phyloP scores from a whole-genome alignment of 116 monocot species.

The Posidonia oceanica region DNA sequence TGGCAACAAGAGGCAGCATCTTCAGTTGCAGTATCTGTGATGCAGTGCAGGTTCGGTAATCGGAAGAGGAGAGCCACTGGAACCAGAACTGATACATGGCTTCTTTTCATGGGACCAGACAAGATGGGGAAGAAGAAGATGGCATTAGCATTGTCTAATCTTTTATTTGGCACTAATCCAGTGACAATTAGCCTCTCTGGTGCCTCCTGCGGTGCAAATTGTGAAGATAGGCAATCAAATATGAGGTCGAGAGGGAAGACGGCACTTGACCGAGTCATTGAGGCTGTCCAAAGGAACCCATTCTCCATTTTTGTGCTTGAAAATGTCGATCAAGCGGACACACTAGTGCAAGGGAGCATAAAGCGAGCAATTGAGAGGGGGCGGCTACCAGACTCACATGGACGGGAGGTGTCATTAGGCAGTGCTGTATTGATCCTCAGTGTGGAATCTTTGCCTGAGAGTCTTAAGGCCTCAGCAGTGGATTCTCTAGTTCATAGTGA shows the following conservation, averaged over 20 bases:
- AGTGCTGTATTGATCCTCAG: constrained; percentile 41
- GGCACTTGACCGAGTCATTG: constrained; percentile 30
- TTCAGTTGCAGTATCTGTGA: constrained; percentile 34
- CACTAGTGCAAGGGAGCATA: constrained; percentile 23
- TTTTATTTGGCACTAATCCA: constrained; percentile 19
- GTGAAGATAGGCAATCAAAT: constrained; percentile 14
- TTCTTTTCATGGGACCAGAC: constrained; percentile 65
- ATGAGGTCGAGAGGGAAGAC: constrained; percentile 33
- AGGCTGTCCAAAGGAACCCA: constrained; percentile 44
- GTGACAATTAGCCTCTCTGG: constrained; percentile 12
- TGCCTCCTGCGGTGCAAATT: neutral
- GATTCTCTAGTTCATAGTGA: neutral
- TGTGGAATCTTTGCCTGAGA: constrained; percentile 23
- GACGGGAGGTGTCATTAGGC: constrained; percentile 55
- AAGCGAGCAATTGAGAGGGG: constrained; percentile 46
- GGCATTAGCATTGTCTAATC: constrained; percentile 47
- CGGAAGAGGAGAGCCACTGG: constrained; percentile 4
- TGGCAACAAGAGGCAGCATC: constrained; percentile 90
- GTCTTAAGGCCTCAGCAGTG: constrained; percentile 5
- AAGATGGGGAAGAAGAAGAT: constrained; percentile 59
- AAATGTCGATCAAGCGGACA: constrained; percentile 35
- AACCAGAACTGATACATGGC: constrained; percentile 56
- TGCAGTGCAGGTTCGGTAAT: constrained; percentile 42
- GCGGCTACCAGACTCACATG: constrained; percentile 44
- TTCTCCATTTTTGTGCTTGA: constrained; percentile 47